Percentiles rank a stretch among this genome's conserved stretches.
phyloP scores from a whole-genome alignment of 768 basidiomycete genomes.

The Hericium rajendrae region DNA sequence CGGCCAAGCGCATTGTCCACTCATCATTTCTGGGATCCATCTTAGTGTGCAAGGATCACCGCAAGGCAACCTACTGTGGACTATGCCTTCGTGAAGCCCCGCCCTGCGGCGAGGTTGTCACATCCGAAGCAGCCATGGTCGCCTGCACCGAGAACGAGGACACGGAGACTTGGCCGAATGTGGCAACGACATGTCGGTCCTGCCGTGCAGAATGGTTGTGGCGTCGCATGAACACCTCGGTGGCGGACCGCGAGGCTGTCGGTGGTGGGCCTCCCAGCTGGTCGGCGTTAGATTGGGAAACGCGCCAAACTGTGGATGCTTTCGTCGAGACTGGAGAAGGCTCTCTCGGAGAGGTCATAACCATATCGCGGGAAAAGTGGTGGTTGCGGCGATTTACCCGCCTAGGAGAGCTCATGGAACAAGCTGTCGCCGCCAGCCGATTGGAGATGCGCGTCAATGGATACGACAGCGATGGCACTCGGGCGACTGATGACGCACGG shows the following conservation, averaged over 20 bases:
- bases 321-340: constrained; percentile 72
- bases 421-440: constrained; percentile 50
- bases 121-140: constrained; percentile 22
- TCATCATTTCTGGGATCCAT: constrained; percentile 38
- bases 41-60: constrained; percentile 55
- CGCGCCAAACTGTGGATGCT: constrained; percentile 54
- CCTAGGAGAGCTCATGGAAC: constrained; percentile 54
- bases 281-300: constrained; percentile 49
- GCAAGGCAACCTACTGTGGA: constrained; percentile 53
- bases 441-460: constrained; percentile 26
- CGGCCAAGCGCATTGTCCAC: constrained; percentile 35
- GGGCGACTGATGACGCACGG: constrained; percentile 30
- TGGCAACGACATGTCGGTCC: constrained; percentile 56
- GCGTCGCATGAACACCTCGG: constrained; percentile 39
- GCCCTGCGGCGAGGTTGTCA: constrained; percentile 24
- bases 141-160: constrained; percentile 65
- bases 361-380: constrained; percentile 55
- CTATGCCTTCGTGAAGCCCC: constrained; percentile 61
- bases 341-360: constrained; percentile 48
- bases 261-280: constrained; percentile 29
- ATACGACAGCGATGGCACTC: constrained; percentile 21
- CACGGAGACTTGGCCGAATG: constrained; percentile 52
- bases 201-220: constrained; percentile 63
- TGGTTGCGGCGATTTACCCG: constrained; percentile 63
- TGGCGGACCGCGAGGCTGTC: constrained; percentile 46